Percentiles rank a stretch among this genome's conserved stretches.
Evolutionary conservation across 495 filamentous ascomycete species (phyloP).

Genomic region (Echria macrotheca): DNA sequence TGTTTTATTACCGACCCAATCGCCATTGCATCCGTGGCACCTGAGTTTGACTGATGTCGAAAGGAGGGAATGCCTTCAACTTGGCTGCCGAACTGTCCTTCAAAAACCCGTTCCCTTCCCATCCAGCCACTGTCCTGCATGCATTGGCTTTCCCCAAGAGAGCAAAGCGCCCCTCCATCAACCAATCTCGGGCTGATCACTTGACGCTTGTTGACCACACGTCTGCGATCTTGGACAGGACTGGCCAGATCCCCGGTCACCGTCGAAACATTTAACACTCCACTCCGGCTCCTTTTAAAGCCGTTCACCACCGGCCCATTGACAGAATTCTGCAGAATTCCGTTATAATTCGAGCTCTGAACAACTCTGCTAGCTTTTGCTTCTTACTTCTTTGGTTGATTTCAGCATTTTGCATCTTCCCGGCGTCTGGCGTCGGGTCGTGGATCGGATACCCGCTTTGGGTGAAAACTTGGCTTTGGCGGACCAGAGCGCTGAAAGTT

Average conservation of each 20-base stretch:
- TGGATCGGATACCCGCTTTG: too few relatives aligned
- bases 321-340: too few relatives aligned
- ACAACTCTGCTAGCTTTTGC: too few relatives aligned
- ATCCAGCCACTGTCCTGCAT: neutral
- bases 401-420: too few relatives aligned
- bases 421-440: too few relatives aligned
- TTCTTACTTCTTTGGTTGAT: too few relatives aligned
- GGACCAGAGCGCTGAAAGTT: too few relatives aligned
- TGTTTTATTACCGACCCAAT: neutral
- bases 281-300: too few relatives aligned
- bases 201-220: constrained; percentile 3
- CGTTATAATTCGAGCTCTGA: too few relatives aligned
- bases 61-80: neutral
- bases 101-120: neutral
- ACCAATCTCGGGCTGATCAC: constrained; percentile 2
- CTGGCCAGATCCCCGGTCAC: neutral
- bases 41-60: neutral
- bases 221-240: neutral
- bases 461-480: too few relatives aligned
- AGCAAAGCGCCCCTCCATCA: neutral
- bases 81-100: neutral
- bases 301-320: too few relatives aligned
- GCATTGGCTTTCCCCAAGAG: neutral
- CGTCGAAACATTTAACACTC: constrained; percentile 3
- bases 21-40: neutral